Evolutionary conservation across 2,329 filamentous ascomycete genomes (phyloP), one percentile per base, ranked within the genome.

Genomic region (Talaromyces islandicus): DNA sequence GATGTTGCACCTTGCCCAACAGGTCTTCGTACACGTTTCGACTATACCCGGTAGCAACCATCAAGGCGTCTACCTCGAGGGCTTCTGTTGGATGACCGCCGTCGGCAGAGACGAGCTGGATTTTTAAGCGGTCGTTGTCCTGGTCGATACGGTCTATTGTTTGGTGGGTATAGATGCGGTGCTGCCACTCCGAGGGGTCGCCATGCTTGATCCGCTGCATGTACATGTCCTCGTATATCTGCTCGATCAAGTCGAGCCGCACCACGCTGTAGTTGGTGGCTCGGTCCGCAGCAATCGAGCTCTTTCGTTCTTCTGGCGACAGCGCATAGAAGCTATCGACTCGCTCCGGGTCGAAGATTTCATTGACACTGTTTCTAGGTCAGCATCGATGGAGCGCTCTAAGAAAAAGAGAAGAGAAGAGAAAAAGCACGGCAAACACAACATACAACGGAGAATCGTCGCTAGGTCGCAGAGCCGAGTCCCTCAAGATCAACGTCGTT

Each of bases 181-280:
- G 90, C 19, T 90, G 89, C 92, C 92, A 97, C 61, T 83, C 79
- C 29, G 77, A 80, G 73, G 92, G 87, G 62, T 92, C 86, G 19
- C 81, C 77, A 60, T 91, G 81, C 53, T 84, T 81, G 57, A 96
- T 83, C 55, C 87, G 85, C 76, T 97, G 93, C 59, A 91, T 83
- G 76, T 97, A 97, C 77, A 96, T 87, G 60, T 85, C 85, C 74
- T 93, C 87, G 75, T 95, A 97, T 30, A 97, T 84, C 60, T 88
- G 85, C 74, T 97, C 93, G 60, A 97, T 90, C 56, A 97, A 84
- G 65, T 91, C 85, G n/a, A 96, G 83, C 7, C 93, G 87, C 3
- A 99, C 93, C 4, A 97, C 93, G 57, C 91, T 90, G 74, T 97
- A 97, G 79, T 97, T 97, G 62, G 93, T 97, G 30, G 86, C 87